Evolutionary conservation across 2,329 filamentous ascomycete genomes (phyloP).

Genomic region (Massarina eburnea): DNA sequence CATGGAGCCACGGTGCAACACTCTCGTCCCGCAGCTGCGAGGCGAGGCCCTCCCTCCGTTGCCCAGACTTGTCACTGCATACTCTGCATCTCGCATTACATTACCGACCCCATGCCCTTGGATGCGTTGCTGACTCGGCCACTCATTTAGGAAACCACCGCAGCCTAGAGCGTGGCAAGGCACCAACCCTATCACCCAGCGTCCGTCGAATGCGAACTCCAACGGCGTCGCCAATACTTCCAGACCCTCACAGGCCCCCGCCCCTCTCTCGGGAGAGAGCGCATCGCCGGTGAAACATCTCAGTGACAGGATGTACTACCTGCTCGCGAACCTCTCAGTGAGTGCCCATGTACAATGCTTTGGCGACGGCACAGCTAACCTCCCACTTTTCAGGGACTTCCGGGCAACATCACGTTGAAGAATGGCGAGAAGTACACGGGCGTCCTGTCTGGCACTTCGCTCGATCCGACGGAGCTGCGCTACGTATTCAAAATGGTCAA

Average conservation of each 20-base stretch:
- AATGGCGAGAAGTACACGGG: constrained; percentile 64
- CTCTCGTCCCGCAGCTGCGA: constrained; percentile 2
- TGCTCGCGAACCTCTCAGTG: constrained; percentile 62
- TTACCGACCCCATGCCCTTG: constrained; percentile 5
- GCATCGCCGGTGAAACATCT: constrained; percentile 59
- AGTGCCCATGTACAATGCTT: constrained; percentile 26
- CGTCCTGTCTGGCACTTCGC: constrained; percentile 59
- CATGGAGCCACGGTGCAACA: constrained; percentile 39
- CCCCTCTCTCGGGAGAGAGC: constrained; percentile 49
- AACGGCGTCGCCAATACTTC: constrained; percentile 55
- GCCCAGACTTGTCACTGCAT: constrained; percentile 6
- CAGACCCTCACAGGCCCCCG: constrained; percentile 45
- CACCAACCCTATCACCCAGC: constrained; percentile 63
- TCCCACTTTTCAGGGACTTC: constrained; percentile 52
- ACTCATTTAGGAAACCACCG: constrained; percentile 49
- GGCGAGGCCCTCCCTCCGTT: constrained; percentile 10
- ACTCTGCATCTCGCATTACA: constrained; percentile 6
- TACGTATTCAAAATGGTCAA: constrained; percentile 69
- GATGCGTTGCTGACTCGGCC: constrained; percentile 28
- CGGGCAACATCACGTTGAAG: constrained; percentile 58
- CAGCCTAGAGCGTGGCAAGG: constrained; percentile 63
- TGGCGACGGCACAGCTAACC: constrained; percentile 13
- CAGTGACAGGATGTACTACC: constrained; percentile 61
- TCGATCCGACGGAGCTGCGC: constrained; percentile 55
- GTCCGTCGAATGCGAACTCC: constrained; percentile 51